Evolutionary conservation across 169 alveolate genomes (phyloP).

Genomic region (Eimeria brunetti): DNA sequence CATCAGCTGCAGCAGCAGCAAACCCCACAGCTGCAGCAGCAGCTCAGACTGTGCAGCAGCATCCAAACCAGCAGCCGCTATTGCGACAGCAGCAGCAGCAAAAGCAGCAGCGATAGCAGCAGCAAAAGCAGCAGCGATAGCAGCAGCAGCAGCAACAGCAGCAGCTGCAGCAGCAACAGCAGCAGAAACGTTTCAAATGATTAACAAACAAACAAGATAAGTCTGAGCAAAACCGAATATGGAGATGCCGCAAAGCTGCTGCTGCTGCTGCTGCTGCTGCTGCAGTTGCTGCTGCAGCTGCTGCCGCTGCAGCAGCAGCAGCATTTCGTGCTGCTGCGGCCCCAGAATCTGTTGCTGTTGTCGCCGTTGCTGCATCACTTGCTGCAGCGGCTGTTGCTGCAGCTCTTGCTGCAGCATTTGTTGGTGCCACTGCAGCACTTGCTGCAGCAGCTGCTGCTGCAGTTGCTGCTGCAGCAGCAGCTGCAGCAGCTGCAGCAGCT

Average conservation of each 20-base stretch:
- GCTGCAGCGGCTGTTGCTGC: not conserved
- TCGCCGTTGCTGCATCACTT: not conserved
- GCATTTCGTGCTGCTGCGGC: no score
- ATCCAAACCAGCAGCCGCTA: not conserved
- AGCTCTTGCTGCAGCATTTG: not conserved
- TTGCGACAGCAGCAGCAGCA: not conserved
- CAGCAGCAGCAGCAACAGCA: not conserved
- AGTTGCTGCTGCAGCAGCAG: constrained; percentile 8
- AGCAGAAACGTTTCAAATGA: not conserved
- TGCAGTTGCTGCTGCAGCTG: not conserved
- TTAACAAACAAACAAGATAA: not conserved
- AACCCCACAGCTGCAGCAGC: no score
- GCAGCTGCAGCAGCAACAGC: constrained; percentile 5
- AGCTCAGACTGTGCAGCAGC: constrained; percentile 6
- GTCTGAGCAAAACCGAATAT: not conserved
- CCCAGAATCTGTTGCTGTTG: no score
- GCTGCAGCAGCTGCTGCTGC: not conserved
- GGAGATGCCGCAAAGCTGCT: not conserved
- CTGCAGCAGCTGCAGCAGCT: not conserved
- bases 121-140: not conserved
- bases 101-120: not conserved
- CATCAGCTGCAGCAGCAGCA: no score
- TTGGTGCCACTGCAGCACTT: not conserved
- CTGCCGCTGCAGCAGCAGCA: not conserved
- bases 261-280: not conserved